A percentile compares a stretch with the other conserved stretches of the same genome.
Evolutionary conservation across 371 early-diverging fungal genomes (phyloP).

Genomic region (Lichtheimia ramosa): DNA sequence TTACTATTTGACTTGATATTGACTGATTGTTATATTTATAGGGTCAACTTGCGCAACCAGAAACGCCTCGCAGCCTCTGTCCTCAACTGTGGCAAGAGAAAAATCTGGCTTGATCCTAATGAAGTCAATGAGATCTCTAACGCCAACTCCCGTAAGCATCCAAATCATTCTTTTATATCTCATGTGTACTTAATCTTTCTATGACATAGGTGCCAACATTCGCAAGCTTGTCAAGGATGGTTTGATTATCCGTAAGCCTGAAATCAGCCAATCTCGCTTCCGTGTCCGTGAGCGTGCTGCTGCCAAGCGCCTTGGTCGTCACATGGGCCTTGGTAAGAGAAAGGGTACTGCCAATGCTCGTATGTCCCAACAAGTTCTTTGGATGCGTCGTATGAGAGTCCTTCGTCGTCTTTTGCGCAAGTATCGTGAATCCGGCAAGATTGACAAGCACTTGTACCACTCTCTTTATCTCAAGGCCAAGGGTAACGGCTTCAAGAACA

Average conservation of each 20-base stretch:
- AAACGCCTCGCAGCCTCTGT: slow-evolving; percentile 98
- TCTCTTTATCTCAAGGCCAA: slow-evolving; percentile 97
- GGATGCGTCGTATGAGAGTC: slow-evolving; percentile 99
- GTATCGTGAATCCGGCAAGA: slow-evolving; percentile 97
- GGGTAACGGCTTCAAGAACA: slow-evolving; percentile 99
- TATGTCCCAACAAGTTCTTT: slow-evolving; percentile 95
- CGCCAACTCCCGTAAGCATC: slow-evolving; percentile 94
- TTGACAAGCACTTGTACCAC: slow-evolving; percentile 99
- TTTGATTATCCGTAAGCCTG: slow-evolving; percentile 96
- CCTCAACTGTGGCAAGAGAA: slow-evolving; percentile 98
- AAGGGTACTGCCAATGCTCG: slow-evolving; percentile 99
- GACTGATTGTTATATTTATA: slow-evolving; percentile 20
- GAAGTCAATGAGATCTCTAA: slow-evolving; percentile 95
- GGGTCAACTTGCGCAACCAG: slow-evolving; percentile 86
- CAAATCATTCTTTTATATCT: not conserved
- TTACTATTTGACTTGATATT: not conserved
- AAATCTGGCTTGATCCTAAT: slow-evolving; percentile 99
- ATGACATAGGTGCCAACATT: slow-evolving; percentile 84
- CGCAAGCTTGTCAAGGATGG: slow-evolving; percentile 98
- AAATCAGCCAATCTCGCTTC: slow-evolving; percentile 93
- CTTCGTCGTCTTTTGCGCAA: slow-evolving; percentile 97
- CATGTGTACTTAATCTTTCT: not conserved
- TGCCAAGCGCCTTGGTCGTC: slow-evolving; percentile 99
- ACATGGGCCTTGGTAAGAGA: slow-evolving; percentile 98
- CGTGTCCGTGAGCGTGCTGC: slow-evolving; percentile 91